Conservation (phyloP, 495 filamentous ascomycete genomes). For the Daldinia grandis region DNA sequence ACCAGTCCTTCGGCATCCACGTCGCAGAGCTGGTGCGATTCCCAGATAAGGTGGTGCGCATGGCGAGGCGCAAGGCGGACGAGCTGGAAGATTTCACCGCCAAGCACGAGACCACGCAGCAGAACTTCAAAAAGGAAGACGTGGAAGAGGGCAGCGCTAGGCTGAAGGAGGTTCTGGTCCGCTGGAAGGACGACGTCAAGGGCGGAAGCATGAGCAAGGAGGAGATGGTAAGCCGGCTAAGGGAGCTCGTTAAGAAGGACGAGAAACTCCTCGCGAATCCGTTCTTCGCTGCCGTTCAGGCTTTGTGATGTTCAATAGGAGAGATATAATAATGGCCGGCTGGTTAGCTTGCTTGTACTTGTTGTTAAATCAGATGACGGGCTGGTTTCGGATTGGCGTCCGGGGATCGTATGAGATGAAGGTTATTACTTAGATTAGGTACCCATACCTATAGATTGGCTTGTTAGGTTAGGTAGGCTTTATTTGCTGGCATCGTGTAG, state of each 20-base stretch:
- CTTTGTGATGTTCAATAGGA: constrained; percentile 61
- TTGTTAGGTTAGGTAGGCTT: background rate
- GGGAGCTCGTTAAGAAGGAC: constrained; percentile 77
- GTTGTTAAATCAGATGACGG: constrained; percentile 16
- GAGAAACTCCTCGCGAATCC: constrained; percentile 78
- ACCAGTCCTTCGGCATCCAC: constrained; percentile 98
- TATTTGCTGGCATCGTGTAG: constrained; percentile 10
- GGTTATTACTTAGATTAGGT: constrained; percentile 1
- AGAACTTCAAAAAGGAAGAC: constrained; percentile 76
- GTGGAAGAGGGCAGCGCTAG: constrained; percentile 89
- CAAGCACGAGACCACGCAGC: constrained; percentile 66
- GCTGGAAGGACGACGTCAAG: constrained; percentile 89
- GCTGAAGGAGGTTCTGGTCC: constrained; percentile 83
- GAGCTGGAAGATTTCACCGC: constrained; percentile 96
- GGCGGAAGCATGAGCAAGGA: constrained; percentile 70
- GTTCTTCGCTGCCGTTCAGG: constrained; percentile 88
- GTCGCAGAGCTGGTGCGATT: constrained; percentile 98
- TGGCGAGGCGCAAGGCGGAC: constrained; percentile 97
- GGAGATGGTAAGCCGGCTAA: constrained; percentile 81
- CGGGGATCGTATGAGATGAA: constrained; percentile 5
- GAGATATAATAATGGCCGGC: background rate
- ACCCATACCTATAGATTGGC: constrained; percentile 26
- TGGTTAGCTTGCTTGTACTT: no score
- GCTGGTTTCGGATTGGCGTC: constrained; percentile 27
- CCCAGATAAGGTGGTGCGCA: constrained; percentile 95